phyloP scores from a whole-genome alignment of 768 basidiomycete species.

The Russula brevipes region DNA sequence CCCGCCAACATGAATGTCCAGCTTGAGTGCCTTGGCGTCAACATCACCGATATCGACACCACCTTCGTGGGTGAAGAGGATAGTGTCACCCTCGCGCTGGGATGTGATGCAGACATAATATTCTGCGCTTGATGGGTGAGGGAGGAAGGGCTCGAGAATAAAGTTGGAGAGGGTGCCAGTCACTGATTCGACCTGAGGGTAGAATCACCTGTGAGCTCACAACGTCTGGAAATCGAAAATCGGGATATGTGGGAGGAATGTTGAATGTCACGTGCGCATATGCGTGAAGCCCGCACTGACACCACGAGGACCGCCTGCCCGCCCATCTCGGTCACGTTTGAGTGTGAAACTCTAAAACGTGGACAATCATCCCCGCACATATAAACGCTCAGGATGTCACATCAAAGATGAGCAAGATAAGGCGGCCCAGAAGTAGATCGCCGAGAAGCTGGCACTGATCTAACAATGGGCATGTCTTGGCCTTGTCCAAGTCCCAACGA shows the following conservation, averaged over 20 bases:
- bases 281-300: background rate
- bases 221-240: background rate
- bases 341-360: conserved; percentile 5
- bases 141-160: conserved; percentile 98
- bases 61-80: conserved; percentile 98
- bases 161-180: conserved; percentile 96
- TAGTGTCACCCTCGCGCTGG: conserved; percentile 86
- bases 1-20: conserved; percentile 70
- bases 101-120: conserved; percentile 99
- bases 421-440: background rate
- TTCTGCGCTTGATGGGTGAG: conserved; percentile 89
- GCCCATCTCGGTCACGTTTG: conserved; percentile 3
- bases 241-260: background rate
- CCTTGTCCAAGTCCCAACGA: conserved; percentile 2
- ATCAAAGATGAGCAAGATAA: conserved; percentile 11
- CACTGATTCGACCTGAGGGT: conserved; percentile 75
- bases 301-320: background rate
- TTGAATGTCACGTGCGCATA: conserved; percentile 23
- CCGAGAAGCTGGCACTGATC: background rate
- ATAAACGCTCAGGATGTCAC: background rate
- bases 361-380: conserved; percentile 6
- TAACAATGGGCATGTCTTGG: conserved; percentile 8
- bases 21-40: conserved; percentile 91
- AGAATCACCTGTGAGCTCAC: conserved; percentile 9
- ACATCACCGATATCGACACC: conserved; percentile 99